phyloP scores from a whole-genome alignment of 208 protist species.

The Endotrypanum monterogeii region DNA sequence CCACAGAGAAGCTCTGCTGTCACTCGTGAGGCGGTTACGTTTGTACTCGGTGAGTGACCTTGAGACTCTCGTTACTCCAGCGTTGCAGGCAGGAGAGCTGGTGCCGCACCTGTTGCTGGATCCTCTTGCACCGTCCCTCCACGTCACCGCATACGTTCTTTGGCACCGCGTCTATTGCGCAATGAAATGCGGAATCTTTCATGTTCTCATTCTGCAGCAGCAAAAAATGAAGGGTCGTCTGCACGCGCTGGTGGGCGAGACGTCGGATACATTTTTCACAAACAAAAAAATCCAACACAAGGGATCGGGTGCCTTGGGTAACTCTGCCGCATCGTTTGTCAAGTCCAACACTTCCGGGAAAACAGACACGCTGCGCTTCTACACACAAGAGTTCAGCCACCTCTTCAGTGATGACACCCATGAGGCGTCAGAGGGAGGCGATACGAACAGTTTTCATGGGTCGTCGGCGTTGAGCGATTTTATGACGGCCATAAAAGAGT shows the following conservation, averaged over 20 bases:
- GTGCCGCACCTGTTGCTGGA: constrained; percentile 61
- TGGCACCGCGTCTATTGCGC: constrained; percentile 72
- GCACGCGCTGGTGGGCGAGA: constrained; percentile 48
- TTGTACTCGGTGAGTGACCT: constrained; percentile 69
- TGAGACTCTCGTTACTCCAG: constrained; percentile 55
- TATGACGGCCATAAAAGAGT: constrained; percentile 49
- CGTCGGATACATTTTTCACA: not conserved
- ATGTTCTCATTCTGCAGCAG: constrained; percentile 55
- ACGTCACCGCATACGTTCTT: constrained; percentile 43
- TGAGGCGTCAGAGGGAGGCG: not conserved
- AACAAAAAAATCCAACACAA: not conserved
- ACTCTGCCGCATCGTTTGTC: not conserved
- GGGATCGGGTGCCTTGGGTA: no score
- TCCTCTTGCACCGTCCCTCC: constrained; percentile 54
- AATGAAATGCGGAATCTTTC: constrained; percentile 73
- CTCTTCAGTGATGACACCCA: constrained; percentile 10
- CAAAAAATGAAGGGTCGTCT: constrained; percentile 61
- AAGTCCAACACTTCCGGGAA: not conserved
- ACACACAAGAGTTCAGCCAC: constrained; percentile 26
- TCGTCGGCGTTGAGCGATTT: constrained; percentile 36
- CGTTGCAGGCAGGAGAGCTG: constrained; percentile 56
- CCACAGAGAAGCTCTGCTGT: constrained; percentile 65
- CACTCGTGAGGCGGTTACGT: constrained; percentile 69
- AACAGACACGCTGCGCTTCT: constrained; percentile 26
- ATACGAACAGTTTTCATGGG: not conserved